These are phyloP conservation scores for Wickerhamomyces queroliae DNA, from an alignment of 805 yeast species.

Conservation along the genomic window DNA sequence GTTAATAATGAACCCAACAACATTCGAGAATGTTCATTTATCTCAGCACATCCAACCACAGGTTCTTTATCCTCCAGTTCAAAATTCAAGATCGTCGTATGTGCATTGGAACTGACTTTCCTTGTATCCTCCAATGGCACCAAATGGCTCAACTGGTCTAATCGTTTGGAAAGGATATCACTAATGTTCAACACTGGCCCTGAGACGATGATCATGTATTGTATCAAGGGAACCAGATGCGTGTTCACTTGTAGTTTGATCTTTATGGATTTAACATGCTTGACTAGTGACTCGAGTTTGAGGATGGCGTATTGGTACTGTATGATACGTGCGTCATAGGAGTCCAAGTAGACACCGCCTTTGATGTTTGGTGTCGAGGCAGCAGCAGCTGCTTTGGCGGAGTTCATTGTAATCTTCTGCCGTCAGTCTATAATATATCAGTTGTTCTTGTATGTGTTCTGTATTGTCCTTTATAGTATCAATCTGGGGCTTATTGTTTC, in stretches of 20 bases:
- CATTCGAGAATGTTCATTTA: constrained; percentile 3
- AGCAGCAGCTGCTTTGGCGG: constrained; percentile 29
- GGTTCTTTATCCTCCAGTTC: constrained; percentile 14
- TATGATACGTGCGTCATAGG: constrained; percentile 49
- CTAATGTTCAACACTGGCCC: constrained; percentile 12
- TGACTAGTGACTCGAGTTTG: constrained; percentile 36
- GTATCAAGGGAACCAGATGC: constrained; percentile 11
- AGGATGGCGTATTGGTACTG: constrained; percentile 51
- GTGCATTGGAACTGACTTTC: constrained; percentile 16
- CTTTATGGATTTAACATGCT: constrained; percentile 24
- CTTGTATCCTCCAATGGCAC: constrained; percentile 2
- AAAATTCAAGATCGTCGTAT: constrained; percentile 15
- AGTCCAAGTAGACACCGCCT: constrained; percentile 32
- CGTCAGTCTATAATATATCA: constrained; percentile 3
- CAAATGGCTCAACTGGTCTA: not conserved
- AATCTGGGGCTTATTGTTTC: too few relatives aligned
- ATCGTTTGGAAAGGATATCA: constrained; percentile 2
- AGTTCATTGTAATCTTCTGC: not conserved
- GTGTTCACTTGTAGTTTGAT: constrained; percentile 9
- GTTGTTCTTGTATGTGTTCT: too few relatives aligned
- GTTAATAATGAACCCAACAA: constrained; percentile 8
- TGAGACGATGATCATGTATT: constrained; percentile 3
- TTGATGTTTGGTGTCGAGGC: constrained; percentile 27
- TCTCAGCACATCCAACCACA: constrained; percentile 2
- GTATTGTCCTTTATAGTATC: too few relatives aligned